A percentile compares a stretch with the other conserved stretches of the same genome.
phyloP scores from a whole-genome alignment of 768 basidiomycete genomes.

The Hygrocybe coccinea region DNA sequence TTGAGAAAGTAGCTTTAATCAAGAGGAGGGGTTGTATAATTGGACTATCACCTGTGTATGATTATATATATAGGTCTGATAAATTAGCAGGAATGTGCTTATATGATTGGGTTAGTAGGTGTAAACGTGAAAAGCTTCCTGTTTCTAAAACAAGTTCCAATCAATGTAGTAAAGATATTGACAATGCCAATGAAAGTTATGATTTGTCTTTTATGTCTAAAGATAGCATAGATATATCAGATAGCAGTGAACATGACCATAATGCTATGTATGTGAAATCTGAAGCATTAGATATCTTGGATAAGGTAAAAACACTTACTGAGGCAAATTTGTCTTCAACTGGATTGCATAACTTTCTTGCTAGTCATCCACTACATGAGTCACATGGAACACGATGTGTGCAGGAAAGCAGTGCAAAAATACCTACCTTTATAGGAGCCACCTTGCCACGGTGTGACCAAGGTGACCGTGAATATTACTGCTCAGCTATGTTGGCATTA shows the following conservation, averaged over 20 bases:
- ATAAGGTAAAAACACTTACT: neutral
- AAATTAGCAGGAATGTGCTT: constrained; percentile 18
- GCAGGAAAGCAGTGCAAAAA: neutral
- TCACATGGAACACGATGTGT: neutral
- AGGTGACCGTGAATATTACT: constrained; percentile 30
- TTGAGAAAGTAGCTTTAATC: constrained; percentile 19
- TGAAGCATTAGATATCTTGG: neutral
- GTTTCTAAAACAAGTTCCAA: constrained; percentile 1
- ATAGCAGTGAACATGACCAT: no score
- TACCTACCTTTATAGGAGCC: constrained; percentile 31
- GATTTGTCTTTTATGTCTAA: constrained; percentile 18
- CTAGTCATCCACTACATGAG: constrained; percentile 2
- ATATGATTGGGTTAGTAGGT: constrained; percentile 26
- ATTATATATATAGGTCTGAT: constrained; percentile 25
- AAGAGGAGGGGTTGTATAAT: constrained; percentile 15
- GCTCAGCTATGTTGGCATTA: constrained; percentile 27
- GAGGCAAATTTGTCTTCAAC: constrained; percentile 21
- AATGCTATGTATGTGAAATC: neutral
- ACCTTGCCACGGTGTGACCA: constrained; percentile 27
- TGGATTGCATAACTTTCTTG: constrained; percentile 18
- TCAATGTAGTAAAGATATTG: neutral
- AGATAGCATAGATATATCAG: no score
- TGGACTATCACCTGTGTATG: constrained; percentile 20
- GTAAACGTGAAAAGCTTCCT: constrained; percentile 11
- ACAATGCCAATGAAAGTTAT: neutral